A percentile compares a stretch with the other conserved stretches of the same genome.
These are phyloP conservation scores for Pseudogymnoascus sp. DNA, from an alignment of 2,329 filamentous ascomycete species.

Conservation along the genomic window DNA sequence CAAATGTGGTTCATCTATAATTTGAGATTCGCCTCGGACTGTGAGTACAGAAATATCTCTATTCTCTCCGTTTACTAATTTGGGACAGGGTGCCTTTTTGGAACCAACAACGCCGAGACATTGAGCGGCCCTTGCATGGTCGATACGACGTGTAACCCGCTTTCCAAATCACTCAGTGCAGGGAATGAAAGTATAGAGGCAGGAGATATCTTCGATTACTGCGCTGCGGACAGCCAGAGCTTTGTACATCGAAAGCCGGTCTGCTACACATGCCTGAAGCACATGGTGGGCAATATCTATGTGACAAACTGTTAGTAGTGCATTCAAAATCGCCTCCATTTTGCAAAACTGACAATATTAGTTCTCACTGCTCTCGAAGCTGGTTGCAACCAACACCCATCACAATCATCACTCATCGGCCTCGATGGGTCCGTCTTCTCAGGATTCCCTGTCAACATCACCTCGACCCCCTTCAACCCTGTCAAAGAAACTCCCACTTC, in stretches of 20 bases:
- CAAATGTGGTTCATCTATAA: conserved; percentile 13
- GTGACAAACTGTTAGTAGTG: not conserved
- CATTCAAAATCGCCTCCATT: not conserved
- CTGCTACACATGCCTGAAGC: not conserved
- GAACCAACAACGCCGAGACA: not conserved
- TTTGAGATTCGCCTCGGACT: not conserved
- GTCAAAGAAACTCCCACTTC: conserved; percentile 22
- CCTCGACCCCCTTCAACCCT: conserved; percentile 34
- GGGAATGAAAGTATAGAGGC: not conserved
- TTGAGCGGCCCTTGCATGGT: conserved; percentile 9
- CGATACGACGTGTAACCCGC: not conserved
- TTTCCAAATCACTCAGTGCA: not conserved
- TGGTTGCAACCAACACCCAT: conserved; percentile 50
- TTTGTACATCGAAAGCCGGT: not conserved
- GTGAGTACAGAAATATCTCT: conserved; percentile 1
- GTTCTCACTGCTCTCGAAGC: conserved; percentile 48
- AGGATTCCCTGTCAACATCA: conserved; percentile 20
- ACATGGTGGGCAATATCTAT: not conserved
- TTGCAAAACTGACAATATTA: conserved; percentile 21
- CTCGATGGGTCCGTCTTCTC: conserved; percentile 27
- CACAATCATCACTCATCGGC: conserved; percentile 21
- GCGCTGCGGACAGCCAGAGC: not conserved
- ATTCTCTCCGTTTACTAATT: not conserved
- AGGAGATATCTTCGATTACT: not conserved
- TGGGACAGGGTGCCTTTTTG: not conserved